Conservation (phyloP, 1,284 basidiomycete genomes). For the Apiotrichum gracile region DNA sequence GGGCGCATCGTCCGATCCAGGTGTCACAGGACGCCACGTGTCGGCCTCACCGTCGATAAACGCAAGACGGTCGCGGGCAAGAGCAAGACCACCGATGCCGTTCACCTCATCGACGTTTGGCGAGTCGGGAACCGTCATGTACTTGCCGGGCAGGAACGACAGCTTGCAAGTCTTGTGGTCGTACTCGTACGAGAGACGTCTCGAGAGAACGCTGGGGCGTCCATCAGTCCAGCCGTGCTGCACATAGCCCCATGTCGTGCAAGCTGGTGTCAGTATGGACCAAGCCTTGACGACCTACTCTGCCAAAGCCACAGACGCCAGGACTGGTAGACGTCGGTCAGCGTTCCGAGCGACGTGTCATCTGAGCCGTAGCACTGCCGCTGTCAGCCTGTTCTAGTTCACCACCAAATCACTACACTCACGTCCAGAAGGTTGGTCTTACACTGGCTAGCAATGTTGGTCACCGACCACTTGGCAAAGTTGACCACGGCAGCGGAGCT, state of each 20-base stretch:
- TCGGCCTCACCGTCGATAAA: slow-evolving; percentile 60
- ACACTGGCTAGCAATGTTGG: slow-evolving; percentile 61
- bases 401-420: slow-evolving; percentile 17
- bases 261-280: slow-evolving; percentile 42
- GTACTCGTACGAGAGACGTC: slow-evolving; percentile 44
- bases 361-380: slow-evolving; percentile 81
- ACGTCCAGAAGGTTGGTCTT: slow-evolving; percentile 58
- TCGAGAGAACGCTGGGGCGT: slow-evolving; percentile 3
- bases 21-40: slow-evolving; percentile 70
- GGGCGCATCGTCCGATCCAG: too few species aligned
- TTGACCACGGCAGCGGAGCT: slow-evolving; percentile 66
- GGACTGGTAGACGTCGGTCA: slow-evolving; percentile 57
- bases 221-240: slow-evolving; percentile 30
- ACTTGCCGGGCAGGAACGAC: slow-evolving; percentile 71
- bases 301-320: slow-evolving; percentile 90
- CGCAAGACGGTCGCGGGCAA: slow-evolving; percentile 69
- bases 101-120: slow-evolving; percentile 80
- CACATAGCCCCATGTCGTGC: slow-evolving; percentile 92
- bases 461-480: slow-evolving; percentile 64
- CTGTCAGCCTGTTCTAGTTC: background rate
- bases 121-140: slow-evolving; percentile 61
- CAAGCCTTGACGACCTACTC: slow-evolving; percentile 20
- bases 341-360: slow-evolving; percentile 61
- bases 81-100: slow-evolving; percentile 64
- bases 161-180: slow-evolving; percentile 65